Percentiles rank a stretch among this genome's conserved stretches.
These are phyloP conservation scores for Dioscorea zingiberensis DNA, from an alignment of 106 monocot genomes.

Conservation along the genomic window DNA sequence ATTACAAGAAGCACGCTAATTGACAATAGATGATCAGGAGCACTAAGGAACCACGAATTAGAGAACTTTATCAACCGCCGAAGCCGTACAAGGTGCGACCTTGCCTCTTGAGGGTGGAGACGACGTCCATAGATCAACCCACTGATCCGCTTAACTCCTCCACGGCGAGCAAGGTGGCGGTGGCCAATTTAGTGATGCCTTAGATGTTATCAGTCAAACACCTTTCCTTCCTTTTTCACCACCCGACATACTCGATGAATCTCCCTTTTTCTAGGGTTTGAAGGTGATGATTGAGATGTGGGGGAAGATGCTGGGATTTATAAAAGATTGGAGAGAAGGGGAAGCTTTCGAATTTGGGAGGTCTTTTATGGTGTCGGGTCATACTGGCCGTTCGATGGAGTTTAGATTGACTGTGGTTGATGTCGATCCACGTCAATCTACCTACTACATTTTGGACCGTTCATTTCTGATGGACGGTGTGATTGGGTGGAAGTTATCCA, in stretches of 20 bases:
- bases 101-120: constrained; percentile 35
- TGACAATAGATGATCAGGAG: no score
- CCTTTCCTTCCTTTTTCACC: constrained; percentile 24
- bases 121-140: constrained; percentile 54
- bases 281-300: no score
- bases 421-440: background rate
- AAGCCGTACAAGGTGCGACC: constrained; percentile 33
- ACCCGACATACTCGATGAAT: background rate
- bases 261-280: no score
- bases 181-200: constrained; percentile 26
- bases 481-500: no score
- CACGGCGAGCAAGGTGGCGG: constrained; percentile 34
- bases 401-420: no score
- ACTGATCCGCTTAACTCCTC: constrained; percentile 57
- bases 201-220: constrained; percentile 16
- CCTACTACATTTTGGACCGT: background rate
- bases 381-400: no score
- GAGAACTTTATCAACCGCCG: constrained; percentile 19
- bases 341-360: no score
- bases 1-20: no score
- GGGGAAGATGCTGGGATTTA: no score
- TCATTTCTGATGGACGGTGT: background rate
- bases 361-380: no score
- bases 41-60: no score
- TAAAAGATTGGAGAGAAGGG: no score